Evolutionary conservation across 23 red algal genomes (phyloP).

Genomic region (Gracilaria gracilis): DNA sequence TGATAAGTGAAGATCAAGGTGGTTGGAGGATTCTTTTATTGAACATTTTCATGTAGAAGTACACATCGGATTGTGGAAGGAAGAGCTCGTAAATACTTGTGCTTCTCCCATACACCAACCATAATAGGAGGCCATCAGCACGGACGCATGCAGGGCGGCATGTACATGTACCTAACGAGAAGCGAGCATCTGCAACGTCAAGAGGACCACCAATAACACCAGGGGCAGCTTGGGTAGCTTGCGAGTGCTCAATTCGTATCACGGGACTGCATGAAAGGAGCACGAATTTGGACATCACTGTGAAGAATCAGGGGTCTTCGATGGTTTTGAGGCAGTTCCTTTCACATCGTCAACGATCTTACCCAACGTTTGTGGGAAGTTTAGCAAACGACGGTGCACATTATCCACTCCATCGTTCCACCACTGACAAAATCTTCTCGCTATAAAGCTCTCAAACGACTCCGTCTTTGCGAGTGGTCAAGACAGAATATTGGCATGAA

Average conservation of each 20-base stretch:
- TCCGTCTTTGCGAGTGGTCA: conserved; percentile 36
- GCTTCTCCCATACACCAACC: neutral
- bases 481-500: neutral
- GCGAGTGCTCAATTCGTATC: neutral
- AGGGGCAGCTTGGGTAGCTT: neutral
- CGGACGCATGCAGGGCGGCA: neutral
- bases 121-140: neutral
- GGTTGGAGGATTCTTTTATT: too few relatives aligned
- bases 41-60: too few relatives aligned
- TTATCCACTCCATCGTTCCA: conserved; percentile 75
- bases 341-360: conserved; percentile 62
- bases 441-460: conserved; percentile 67
- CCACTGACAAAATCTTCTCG: conserved; percentile 53
- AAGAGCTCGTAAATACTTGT: neutral
- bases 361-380: conserved; percentile 54
- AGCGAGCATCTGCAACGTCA: neutral
- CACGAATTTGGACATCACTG: neutral
- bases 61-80: neutral
- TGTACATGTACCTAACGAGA: neutral
- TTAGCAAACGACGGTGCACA: conserved; percentile 57
- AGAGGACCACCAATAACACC: neutral
- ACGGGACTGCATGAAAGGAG: neutral
- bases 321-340: neutral
- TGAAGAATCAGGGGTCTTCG: conserved; percentile 34
- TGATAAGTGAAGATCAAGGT: too few relatives aligned